Conservation (phyloP, 306 rosid genomes). For the Acacia crassicarpa region DNA sequence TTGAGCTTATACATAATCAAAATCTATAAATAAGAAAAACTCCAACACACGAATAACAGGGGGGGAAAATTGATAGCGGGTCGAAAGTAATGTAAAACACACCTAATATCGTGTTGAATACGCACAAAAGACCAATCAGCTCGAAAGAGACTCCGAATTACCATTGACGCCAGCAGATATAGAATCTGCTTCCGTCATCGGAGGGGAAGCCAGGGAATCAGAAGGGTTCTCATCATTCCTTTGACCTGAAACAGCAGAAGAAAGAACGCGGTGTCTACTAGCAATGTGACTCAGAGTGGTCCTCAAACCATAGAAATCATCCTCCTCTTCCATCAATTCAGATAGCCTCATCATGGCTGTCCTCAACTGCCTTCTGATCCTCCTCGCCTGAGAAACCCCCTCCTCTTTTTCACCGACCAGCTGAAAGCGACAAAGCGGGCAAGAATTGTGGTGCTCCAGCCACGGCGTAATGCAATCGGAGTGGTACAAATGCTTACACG, state of each 20-base stretch:
- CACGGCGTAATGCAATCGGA: conserved; percentile 82
- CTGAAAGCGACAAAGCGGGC: conserved; percentile 80
- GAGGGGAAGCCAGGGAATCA: conserved; percentile 8
- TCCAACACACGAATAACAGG: neutral
- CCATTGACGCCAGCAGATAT: conserved; percentile 6
- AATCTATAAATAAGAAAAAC: neutral
- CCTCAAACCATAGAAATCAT: conserved; percentile 55
- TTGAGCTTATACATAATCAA: neutral
- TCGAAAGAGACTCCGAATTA: conserved; percentile 18
- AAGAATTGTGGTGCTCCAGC: conserved; percentile 63
- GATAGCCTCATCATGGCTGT: conserved; percentile 39
- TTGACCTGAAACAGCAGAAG: conserved; percentile 2
- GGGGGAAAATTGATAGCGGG: neutral
- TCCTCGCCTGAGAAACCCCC: conserved; percentile 9
- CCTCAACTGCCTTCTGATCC: conserved; percentile 36
- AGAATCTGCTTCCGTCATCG: conserved; percentile 12
- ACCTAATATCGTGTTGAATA: conserved; percentile 14
- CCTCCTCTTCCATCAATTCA: conserved; percentile 48
- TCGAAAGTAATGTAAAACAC: neutral
- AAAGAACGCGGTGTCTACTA: conserved; percentile 41
- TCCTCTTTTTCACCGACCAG: conserved; percentile 32
- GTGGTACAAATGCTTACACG: conserved; percentile 79
- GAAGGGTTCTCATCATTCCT: conserved; percentile 10
- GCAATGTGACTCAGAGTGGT: conserved; percentile 68
- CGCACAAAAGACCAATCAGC: conserved; percentile 11